A percentile compares a stretch with the other conserved stretches of the same genome.
Evolutionary conservation across 1,284 basidiomycete species (phyloP).

Genomic region (Cerioporus squamosus): DNA sequence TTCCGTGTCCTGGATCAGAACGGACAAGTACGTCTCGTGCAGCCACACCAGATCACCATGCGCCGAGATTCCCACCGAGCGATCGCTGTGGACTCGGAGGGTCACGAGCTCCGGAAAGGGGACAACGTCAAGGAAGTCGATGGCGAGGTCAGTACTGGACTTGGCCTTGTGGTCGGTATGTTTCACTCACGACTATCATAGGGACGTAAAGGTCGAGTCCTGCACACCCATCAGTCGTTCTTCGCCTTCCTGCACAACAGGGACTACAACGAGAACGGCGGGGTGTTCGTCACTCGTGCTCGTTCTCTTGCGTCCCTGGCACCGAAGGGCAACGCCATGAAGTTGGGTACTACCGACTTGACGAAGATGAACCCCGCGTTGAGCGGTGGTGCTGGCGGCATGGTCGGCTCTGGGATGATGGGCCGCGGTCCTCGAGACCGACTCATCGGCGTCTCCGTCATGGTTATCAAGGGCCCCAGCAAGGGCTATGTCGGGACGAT

Average conservation of each 20-base stretch:
- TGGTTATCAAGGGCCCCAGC: conserved; percentile 85
- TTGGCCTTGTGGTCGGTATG: too few species aligned
- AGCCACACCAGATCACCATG: conserved; percentile 95
- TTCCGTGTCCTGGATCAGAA: conserved; percentile 97
- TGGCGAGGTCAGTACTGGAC: conserved; percentile 61
- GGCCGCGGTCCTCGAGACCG: conserved; percentile 80
- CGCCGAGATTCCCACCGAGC: conserved; percentile 83
- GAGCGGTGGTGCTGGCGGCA: conserved; percentile 64
- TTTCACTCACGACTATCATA: conserved; percentile 32
- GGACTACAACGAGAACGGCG: conserved; percentile 89
- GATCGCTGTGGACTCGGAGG: conserved; percentile 90
- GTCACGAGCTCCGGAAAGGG: conserved; percentile 81
- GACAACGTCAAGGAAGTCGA: conserved; percentile 96
- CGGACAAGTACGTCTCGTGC: conserved; percentile 87
- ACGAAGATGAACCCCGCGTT: conserved; percentile 96
- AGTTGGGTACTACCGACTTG: conserved; percentile 73
- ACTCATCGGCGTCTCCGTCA: conserved; percentile 82
- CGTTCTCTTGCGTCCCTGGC: conserved; percentile 83
- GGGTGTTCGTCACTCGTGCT: conserved; percentile 90
- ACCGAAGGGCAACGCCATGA: conserved; percentile 77
- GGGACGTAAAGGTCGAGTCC: conserved; percentile 89
- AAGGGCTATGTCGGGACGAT: conserved; percentile 94
- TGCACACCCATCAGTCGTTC: conserved; percentile 95
- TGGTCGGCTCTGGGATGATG: conserved; percentile 81
- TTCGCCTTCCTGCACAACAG: conserved; percentile 96